phyloP scores from a whole-genome alignment of 2,329 filamentous ascomycete species.

The Microdochium bolleyi region DNA sequence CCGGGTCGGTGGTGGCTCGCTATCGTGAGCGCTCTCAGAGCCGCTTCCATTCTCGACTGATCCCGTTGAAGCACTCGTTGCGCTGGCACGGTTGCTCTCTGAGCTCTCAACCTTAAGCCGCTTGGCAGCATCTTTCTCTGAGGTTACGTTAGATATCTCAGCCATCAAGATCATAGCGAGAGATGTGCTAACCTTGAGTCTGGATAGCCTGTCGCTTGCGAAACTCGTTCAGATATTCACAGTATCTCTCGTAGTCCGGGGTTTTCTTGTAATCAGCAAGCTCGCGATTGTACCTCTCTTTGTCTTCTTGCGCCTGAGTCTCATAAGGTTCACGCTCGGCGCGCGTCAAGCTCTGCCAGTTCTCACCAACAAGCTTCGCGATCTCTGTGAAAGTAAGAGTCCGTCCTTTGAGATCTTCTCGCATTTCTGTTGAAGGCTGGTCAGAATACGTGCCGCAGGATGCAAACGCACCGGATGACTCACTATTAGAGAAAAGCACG shows the following conservation, averaged over 20 bases:
- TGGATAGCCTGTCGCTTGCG: slow-evolving; percentile 61
- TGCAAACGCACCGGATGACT: slow-evolving; percentile 21
- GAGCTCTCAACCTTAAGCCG: slow-evolving; percentile 35
- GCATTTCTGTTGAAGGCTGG: slow-evolving; percentile 47
- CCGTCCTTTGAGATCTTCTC: slow-evolving; percentile 68
- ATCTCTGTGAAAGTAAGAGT: slow-evolving; percentile 78
- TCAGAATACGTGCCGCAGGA: not conserved
- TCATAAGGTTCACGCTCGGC: slow-evolving; percentile 66
- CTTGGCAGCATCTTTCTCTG: slow-evolving; percentile 42
- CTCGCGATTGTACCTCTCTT: slow-evolving; percentile 70
- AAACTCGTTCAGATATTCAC: not conserved
- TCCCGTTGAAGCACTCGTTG: slow-evolving; percentile 31
- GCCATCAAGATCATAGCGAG: slow-evolving; percentile 2
- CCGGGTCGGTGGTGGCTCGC: slow-evolving; percentile 36
- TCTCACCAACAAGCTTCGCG: slow-evolving; percentile 72
- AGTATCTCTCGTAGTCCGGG: slow-evolving; percentile 11
- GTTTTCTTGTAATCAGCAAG: slow-evolving; percentile 74
- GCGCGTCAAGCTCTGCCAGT: slow-evolving; percentile 66
- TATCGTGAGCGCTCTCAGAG: slow-evolving; percentile 37
- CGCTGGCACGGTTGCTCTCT: slow-evolving; percentile 26
- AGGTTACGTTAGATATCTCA: slow-evolving; percentile 2
- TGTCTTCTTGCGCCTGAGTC: slow-evolving; percentile 61
- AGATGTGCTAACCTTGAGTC: slow-evolving; percentile 38
- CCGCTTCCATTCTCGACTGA: slow-evolving; percentile 35
- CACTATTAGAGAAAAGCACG: slow-evolving; percentile 79